Evolutionary conservation across 78 protist genomes (phyloP).

Genomic region (Dictyostelium citrinum): DNA sequence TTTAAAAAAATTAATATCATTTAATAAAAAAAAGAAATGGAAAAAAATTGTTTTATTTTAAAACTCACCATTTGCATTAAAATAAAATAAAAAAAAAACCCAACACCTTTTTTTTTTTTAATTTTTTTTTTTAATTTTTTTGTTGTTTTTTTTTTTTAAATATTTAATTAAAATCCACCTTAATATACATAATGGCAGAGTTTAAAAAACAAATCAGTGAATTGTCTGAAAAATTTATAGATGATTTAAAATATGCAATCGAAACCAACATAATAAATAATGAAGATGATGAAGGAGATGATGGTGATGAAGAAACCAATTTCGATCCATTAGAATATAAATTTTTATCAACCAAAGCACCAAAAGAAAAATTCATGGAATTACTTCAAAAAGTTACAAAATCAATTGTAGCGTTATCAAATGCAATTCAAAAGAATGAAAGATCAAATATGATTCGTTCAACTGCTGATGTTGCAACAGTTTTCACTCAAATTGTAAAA

Average conservation of each 20-base stretch:
- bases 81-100: too few species aligned
- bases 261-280: neutral
- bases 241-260: slow-evolving; percentile 4
- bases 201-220: slow-evolving; percentile 3
- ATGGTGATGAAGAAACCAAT: neutral
- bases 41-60: too few species aligned
- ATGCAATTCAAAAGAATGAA: neutral
- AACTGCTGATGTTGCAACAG: neutral
- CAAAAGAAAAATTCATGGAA: slow-evolving; percentile 33
- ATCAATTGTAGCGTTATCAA: neutral
- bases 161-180: neutral
- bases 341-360: neutral
- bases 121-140: neutral
- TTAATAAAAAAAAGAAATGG: too few species aligned
- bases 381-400: neutral
- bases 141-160: neutral
- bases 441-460: slow-evolving; percentile 38
- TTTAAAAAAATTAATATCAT: too few species aligned
- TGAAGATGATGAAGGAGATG: slow-evolving; percentile 27
- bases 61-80: too few species aligned
- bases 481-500: neutral
- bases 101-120: neutral
- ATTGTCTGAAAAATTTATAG: slow-evolving; percentile 1
- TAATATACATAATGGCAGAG: neutral
- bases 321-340: slow-evolving; percentile 28